Percentiles rank a stretch among this genome's conserved stretches.
These are phyloP conservation scores for Candida corydali DNA, from an alignment of 805 yeast species.

Conservation along the genomic window DNA sequence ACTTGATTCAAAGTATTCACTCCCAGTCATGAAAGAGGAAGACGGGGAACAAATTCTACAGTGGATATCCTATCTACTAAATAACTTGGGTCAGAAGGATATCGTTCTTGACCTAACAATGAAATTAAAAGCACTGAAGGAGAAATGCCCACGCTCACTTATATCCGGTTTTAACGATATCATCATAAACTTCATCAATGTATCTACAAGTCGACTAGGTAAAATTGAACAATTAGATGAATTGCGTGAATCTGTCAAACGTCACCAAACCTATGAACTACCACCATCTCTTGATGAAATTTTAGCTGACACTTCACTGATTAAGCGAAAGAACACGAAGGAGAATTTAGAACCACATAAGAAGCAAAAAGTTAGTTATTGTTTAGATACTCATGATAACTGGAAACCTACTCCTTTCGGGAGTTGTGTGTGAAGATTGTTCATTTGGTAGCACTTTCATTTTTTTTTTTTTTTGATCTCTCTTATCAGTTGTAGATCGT, in stretches of 20 bases:
- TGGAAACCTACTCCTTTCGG: conserved; percentile 63
- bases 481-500: neutral
- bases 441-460: neutral
- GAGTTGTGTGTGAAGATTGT: neutral
- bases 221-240: too few relatives aligned
- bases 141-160: neutral
- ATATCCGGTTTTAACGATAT: neutral
- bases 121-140: neutral
- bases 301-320: conserved; percentile 10
- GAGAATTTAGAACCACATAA: conserved; percentile 6
- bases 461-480: neutral
- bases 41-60: conserved; percentile 16
- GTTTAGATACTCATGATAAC: conserved; percentile 27
- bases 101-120: neutral
- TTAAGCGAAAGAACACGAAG: conserved; percentile 14
- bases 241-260: too few relatives aligned
- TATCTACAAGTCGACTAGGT: too few relatives aligned
- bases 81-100: neutral
- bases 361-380: conserved; percentile 6
- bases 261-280: conserved; percentile 9
- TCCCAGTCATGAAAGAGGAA: conserved; percentile 4
- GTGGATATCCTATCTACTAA: conserved; percentile 16
- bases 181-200: neutral
- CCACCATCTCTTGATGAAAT: conserved; percentile 25
- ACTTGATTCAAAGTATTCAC: conserved; percentile 20